Base-by-base conservation (phyloP, 164 flowering plant species). In the Macadamia integrifolia region DNA sequence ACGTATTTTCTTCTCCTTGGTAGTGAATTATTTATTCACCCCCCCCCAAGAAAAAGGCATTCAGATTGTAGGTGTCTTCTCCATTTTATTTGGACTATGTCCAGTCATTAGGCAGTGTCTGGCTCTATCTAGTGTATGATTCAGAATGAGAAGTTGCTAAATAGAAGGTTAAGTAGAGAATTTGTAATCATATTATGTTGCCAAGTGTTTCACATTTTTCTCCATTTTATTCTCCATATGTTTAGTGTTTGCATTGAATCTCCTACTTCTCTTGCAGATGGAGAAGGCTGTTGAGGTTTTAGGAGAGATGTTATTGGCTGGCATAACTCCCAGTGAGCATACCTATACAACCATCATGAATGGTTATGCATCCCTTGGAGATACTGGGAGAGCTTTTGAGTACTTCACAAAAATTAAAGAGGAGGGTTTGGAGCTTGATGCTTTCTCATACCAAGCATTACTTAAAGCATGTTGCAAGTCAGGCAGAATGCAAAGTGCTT, bases 401-500 rank as follows among this genome's bases (percentile, higher is more conserved):
- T 95, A 88, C 68, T 95, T 95, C 62, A 81, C 88, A 2, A 95
- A 83, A 75, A 64, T 91, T 40, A 90, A 89, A 80, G 81, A 79
- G 56, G 97, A 91, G 72, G 97, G 97, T 13, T 76, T 94, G 67
- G 86, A 87, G 74, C 83, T 92, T 72, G 97, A 94, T 74, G 92
- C 79, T 12, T 92, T 66, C 67, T 83, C 93, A 29, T 95, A 89
- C 68, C 92, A 92, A 83, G 98, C 97, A 73, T 78, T 95, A 73
- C 86, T 95, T 49, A 95, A 95, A 82, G 97, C 99, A 29, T 95
- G 99, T 76, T 95, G 99, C 86, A 95, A 92, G 79, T 66, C 99
- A 56, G 99, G 99, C 67, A 82, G 96, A 76, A 95, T 95, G 99
- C 99, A 95, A 66, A 88, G 98, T 86, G 98, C 99, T 71, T 80